Percentiles rank a stretch among this genome's conserved stretches.
These are phyloP conservation scores for Citrullus mucosospermus DNA, from an alignment of 306 rosid species.

Conservation along the genomic window DNA sequence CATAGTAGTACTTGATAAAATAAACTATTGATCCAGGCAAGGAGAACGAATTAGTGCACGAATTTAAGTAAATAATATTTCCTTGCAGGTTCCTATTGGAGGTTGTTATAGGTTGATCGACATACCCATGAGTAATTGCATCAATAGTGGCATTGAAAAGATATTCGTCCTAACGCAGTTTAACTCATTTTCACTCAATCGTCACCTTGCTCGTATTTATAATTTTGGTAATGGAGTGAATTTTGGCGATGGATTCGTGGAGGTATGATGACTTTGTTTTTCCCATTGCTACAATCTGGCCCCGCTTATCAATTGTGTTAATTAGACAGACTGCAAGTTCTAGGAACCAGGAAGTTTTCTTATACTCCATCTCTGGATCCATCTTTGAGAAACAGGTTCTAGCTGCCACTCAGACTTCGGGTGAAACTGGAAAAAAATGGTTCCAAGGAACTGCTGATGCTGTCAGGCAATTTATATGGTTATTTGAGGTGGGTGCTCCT, in stretches of 20 bases:
- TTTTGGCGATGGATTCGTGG: constrained; percentile 83
- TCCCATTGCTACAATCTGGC: not conserved
- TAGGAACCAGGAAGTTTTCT: not conserved
- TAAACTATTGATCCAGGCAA: not conserved
- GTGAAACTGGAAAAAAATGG: constrained; percentile 84
- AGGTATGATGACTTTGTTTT: constrained; percentile 28
- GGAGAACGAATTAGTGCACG: not conserved
- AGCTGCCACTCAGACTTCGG: constrained; percentile 94
- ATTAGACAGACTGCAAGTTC: not conserved
- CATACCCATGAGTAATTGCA: constrained; percentile 92
- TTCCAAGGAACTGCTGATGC: constrained; percentile 98
- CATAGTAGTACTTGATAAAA: not conserved
- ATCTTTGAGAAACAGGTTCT: constrained; percentile 41
- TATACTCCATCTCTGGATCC: not conserved
- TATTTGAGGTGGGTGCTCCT: constrained; percentile 59
- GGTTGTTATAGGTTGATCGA: constrained; percentile 89
- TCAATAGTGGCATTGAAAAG: constrained; percentile 79
- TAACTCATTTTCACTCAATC: constrained; percentile 83
- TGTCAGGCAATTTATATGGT: constrained; percentile 87
- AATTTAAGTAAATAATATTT: not conserved
- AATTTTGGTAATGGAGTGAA: constrained; percentile 67
- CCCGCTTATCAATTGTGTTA: not conserved
- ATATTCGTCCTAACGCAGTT: constrained; percentile 73
- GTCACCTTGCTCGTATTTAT: constrained; percentile 69
- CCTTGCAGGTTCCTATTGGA: constrained; percentile 79